Base-by-base conservation (phyloP, 345 rosid genomes). In the Pistacia atlantica region DNA sequence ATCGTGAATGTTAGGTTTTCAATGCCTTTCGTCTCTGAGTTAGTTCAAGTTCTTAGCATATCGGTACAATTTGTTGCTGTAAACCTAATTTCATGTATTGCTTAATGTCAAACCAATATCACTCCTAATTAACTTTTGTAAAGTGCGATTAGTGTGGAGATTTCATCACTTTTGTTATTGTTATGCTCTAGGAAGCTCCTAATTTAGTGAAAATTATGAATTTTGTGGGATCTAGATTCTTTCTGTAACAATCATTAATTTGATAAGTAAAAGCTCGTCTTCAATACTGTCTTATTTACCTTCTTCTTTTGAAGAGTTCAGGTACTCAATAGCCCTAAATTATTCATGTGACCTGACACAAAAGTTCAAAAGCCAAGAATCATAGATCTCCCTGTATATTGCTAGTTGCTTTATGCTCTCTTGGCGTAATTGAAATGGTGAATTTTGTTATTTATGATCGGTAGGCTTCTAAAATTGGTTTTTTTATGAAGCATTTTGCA, bases 401-500 rank as follows among this genome's bases (percentile, higher is more conserved):
- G 60, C 25, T 42, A n/a, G 35, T 22, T 72, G 33, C 13, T 42
- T 7, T 18, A 5, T 60, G 58, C 25, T 33, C n/a, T 31, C 20
- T 49, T 63, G 31, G 16, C 37, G 14, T 42, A 45, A 38, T 12
- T 28, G 38, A 25, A n/a, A 31, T 16, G 5, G 48, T 67, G 48
- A 37, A 45, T 56, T 17, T 75, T 31, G 55, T 67, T 61, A 11
- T 49, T n/a, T 0, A 45, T 13, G 13, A 65, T 55, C 57, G 9
- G 69, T 46, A 73, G 46, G 28, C 51, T 18, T 37, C 11, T 37
- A 25, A 37, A 48, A 37, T 69, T 64, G 33, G 13, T 56, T 58
- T 33, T 46, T 70, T 55, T 42, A n/a, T 77, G 78, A 88, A 92
- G 97, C 56, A 82, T 90, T 80, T 83, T 92, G 86, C 95, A 89